Base-by-base conservation (phyloP, 768 basidiomycete species). In the Aureoboletus auriporus region DNA sequence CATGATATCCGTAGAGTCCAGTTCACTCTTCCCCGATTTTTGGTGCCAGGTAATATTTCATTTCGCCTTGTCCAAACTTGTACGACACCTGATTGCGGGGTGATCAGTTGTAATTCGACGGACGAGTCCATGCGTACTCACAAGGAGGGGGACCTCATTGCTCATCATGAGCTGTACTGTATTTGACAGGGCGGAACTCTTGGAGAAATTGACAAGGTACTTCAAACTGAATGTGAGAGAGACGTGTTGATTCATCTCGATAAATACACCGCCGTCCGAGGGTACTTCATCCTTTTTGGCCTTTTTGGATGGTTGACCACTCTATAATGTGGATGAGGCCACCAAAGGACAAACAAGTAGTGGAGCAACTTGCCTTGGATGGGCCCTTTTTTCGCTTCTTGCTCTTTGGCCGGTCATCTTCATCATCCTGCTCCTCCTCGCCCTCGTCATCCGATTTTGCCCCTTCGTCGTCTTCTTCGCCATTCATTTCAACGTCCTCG, bases 191-290 rank as follows among this genome's bases (percentile, higher is more conserved):
- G 83, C 75, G 2, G 87, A 73, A 54, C 88, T 90, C 77, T 96
- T 98, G 44, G 92, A 82, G 62, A 99, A 98, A 72, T 96, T 97
- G 67, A 89, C 85, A 27, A 98, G 84, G 70, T 98, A 99, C 69
- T 97, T 98, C 59, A 98, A 75, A 29, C 90, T 93, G 75, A 98
- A 98, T 1, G 93, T 97, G 42, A 98, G 75, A 37, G 83, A 80
- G 53, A 99, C 95, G 54, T 89, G 83, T 64, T 88, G 84, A 62
- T 92, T 90, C 79, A 96, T 87, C 69, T 89, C 82, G 63, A 96
- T 87, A 52, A 71, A 66, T 41, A 95, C 85, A n/a, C 72, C 75
- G 39, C 75, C 80, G 11, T 71, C 70, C 3, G 72, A 68, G 5
- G 80, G 78, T 3, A 78, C 76, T 16, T 82, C 82, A 8, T 76